These are phyloP conservation scores for Podila minutissima DNA, from an alignment of 192 early-diverging fungal species.

Conservation along the genomic window DNA sequence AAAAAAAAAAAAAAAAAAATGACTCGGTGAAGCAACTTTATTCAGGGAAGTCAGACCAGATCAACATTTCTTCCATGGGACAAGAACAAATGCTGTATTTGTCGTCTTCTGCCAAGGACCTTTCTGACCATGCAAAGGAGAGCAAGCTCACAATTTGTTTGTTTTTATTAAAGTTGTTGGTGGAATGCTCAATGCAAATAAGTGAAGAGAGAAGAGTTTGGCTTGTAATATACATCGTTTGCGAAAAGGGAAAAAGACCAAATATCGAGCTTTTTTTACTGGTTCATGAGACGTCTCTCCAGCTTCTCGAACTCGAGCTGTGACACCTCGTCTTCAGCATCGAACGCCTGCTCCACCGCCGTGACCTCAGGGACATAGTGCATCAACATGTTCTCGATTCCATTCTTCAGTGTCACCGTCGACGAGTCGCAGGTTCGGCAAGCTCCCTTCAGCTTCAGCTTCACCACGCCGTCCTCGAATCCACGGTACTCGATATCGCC, in stretches of 20 bases:
- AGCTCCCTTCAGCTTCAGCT: conserved; percentile 92
- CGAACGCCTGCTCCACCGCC: conserved; percentile 87
- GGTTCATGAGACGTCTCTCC: conserved; percentile 64
- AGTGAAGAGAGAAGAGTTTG: too few species aligned
- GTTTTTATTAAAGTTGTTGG: too few species aligned
- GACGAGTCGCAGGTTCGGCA: conserved; percentile 94
- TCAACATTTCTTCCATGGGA: too few species aligned
- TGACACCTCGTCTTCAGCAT: conserved; percentile 82
- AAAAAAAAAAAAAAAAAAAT: too few species aligned
- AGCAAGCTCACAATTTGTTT: too few species aligned
- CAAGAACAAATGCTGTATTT: too few species aligned
- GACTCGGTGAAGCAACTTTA: too few species aligned
- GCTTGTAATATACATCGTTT: not conserved
- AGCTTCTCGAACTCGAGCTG: conserved; percentile 92
- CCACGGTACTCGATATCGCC: conserved; percentile 97
- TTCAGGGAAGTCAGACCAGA: too few species aligned
- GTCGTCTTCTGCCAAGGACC: too few species aligned
- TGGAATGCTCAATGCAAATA: too few species aligned
- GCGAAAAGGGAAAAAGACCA: not conserved
- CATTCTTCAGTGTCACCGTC: conserved; percentile 95
- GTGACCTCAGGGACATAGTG: conserved; percentile 98
- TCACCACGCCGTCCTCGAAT: conserved; percentile 90
- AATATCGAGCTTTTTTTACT: conserved; percentile 12
- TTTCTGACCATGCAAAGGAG: too few species aligned
- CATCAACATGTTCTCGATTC: conserved; percentile 99